Base-by-base conservation (phyloP, 768 basidiomycete genomes). In the Leccinum broughii region DNA sequence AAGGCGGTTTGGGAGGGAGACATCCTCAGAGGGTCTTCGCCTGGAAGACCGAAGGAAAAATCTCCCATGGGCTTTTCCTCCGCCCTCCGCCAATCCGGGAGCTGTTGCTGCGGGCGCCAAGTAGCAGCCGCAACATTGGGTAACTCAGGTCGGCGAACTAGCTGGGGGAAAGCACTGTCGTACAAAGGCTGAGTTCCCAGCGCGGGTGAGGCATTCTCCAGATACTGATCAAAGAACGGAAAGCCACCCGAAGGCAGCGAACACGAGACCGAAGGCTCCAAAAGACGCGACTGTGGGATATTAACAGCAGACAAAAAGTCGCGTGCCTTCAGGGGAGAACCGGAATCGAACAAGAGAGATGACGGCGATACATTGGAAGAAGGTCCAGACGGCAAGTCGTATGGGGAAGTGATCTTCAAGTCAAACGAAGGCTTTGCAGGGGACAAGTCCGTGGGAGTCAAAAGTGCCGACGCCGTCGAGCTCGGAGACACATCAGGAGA, bases 371-470 rank as follows among this genome's bases (percentile, higher is more conserved):
- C 52, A 63, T 49, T 60, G 63, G 73, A 62, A 63, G 73, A 62
- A 61, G 62, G 61, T 5, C 62, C 62, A 51, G 67, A 62, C 46
- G 66, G 67, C 44, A 74, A 71, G 52, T 89, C 87, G 64, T 84
- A 85, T 30, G 82, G 76, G 49, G 81, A 75, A 62, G 81, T 77
- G 49, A 83, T 67, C 70, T 81, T 89, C 55, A 80, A 68, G 63
- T 88, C 86, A 66, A 86, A 85, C 15, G 81, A 70, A 55, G 81
- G 37, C 66, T 74, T 82, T 55, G 83, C 82, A 28, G 89, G 90
- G 14, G 88, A 90, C 54, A 87, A 77, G 66, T 90, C 89, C 44
- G 88, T 86, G 1, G 90, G 89, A 0, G 90, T 92, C 60, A 90
- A 75, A 20, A 91, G 80, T 17, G 85, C 83, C 41, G 88, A 89